These are phyloP conservation scores for Hsuehochloa calcarea DNA, from an alignment of 176 grass and related monocot species.

Conservation along the genomic window DNA sequence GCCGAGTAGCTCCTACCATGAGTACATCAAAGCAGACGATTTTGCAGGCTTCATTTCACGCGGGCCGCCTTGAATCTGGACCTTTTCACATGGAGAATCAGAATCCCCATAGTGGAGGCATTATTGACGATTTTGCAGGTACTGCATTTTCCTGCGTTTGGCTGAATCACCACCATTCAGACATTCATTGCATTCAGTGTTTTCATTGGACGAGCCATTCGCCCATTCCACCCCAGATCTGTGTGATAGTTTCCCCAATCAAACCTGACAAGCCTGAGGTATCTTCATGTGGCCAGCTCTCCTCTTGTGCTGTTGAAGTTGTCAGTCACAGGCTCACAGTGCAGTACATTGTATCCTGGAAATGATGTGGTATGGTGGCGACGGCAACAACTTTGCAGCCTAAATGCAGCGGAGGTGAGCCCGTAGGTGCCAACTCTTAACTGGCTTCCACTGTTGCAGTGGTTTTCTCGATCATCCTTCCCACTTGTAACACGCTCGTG, in stretches of 20 bases:
- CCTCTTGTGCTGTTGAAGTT: conserved; percentile 1
- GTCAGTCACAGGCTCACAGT: neutral
- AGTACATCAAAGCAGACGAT: neutral
- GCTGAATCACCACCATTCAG: conserved; percentile 7
- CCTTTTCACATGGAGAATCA: conserved; percentile 28
- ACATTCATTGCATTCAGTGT: neutral
- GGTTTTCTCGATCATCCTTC: conserved; percentile 15
- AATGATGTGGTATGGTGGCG: neutral
- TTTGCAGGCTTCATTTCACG: neutral
- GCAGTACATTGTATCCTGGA: neutral
- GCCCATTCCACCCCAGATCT: conserved; percentile 16
- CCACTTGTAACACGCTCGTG: conserved; percentile 14
- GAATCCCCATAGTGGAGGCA: conserved; percentile 27
- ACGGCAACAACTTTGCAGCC: neutral
- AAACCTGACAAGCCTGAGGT: neutral
- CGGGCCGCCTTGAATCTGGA: neutral
- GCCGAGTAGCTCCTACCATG: neutral
- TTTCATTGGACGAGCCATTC: neutral
- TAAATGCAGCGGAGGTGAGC: neutral
- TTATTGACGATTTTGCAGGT: conserved; percentile 23
- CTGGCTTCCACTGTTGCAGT: conserved; percentile 34
- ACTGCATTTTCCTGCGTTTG: neutral
- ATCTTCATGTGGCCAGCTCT: neutral
- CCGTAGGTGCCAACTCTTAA: conserved; percentile 12
- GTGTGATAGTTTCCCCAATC: conserved; percentile 17